Evolutionary conservation across 2,329 filamentous ascomycete species (phyloP).

Genomic region (Gaeumannomyces tritici): DNA sequence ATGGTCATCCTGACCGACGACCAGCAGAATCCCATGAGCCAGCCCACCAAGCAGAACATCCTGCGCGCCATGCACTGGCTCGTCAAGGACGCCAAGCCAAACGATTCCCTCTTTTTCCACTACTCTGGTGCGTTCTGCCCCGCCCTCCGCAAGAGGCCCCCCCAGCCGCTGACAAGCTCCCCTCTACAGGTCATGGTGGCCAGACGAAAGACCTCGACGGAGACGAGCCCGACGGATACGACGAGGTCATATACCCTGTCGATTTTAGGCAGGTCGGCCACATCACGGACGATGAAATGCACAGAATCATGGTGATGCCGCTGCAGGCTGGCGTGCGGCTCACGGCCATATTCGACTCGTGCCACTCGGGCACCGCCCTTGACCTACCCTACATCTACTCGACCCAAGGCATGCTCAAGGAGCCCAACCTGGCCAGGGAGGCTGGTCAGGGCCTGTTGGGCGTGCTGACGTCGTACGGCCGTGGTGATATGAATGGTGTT

Average conservation of each 20-base stretch:
- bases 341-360: constrained; percentile 57
- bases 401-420: constrained; percentile 58
- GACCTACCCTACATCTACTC: constrained; percentile 62
- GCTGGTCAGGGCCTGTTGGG: constrained; percentile 54
- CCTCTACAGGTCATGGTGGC: constrained; percentile 58
- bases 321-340: constrained; percentile 45
- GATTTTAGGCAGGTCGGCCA: constrained; percentile 73
- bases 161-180: background rate
- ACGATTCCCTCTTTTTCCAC: constrained; percentile 95
- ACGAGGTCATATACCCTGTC: constrained; percentile 77
- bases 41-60: constrained; percentile 93
- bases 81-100: constrained; percentile 83
- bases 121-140: constrained; percentile 62
- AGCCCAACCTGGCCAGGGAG: constrained; percentile 59
- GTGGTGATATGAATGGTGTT: constrained; percentile 75
- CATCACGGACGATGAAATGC: constrained; percentile 78
- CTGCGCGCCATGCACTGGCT: constrained; percentile 96
- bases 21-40: constrained; percentile 94
- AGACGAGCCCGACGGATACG: constrained; percentile 73
- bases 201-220: constrained; percentile 72
- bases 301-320: constrained; percentile 58
- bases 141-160: background rate
- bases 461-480: constrained; percentile 48
- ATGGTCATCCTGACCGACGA: constrained; percentile 97
- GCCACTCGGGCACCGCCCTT: constrained; percentile 57